Conservation (phyloP, 345 rosid genomes). For the Gynandropsis gynandra region DNA sequence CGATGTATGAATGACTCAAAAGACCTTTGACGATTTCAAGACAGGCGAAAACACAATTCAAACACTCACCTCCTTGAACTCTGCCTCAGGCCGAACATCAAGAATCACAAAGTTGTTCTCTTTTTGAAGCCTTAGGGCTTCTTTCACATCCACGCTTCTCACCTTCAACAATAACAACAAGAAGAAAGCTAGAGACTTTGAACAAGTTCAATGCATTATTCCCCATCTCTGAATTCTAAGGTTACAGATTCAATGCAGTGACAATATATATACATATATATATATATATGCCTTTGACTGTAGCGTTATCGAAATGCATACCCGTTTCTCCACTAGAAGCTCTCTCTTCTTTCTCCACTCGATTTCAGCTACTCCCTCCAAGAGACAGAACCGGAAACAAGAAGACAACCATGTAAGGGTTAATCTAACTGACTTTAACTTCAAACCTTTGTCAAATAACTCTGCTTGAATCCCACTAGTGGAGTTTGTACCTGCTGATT, state of each 20-base stretch:
- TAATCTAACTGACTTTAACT: not conserved
- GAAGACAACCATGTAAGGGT: slow-evolving; percentile 16
- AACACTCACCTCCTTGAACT: slow-evolving; percentile 68
- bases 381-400: slow-evolving; percentile 19
- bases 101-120: slow-evolving; percentile 97
- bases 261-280: not conserved
- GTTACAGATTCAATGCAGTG: not conserved
- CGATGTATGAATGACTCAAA: not conserved
- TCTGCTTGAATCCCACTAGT: slow-evolving; percentile 8
- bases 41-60: no score
- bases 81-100: slow-evolving; percentile 93
- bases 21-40: not conserved
- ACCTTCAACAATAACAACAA: slow-evolving; percentile 39
- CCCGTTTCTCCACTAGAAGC: slow-evolving; percentile 74
- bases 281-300: no score
- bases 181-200: not conserved
- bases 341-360: slow-evolving; percentile 92
- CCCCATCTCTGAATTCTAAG: not conserved
- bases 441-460: not conserved
- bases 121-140: slow-evolving; percentile 86
- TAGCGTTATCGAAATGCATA: slow-evolving; percentile 20
- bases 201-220: no score
- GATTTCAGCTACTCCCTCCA: slow-evolving; percentile 80
- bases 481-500: slow-evolving; percentile 67
- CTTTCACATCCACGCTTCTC: slow-evolving; percentile 91